Evolutionary conservation across 2,329 filamentous ascomycete species (phyloP).

Genomic region (Neopestalotiopsis sp.): DNA sequence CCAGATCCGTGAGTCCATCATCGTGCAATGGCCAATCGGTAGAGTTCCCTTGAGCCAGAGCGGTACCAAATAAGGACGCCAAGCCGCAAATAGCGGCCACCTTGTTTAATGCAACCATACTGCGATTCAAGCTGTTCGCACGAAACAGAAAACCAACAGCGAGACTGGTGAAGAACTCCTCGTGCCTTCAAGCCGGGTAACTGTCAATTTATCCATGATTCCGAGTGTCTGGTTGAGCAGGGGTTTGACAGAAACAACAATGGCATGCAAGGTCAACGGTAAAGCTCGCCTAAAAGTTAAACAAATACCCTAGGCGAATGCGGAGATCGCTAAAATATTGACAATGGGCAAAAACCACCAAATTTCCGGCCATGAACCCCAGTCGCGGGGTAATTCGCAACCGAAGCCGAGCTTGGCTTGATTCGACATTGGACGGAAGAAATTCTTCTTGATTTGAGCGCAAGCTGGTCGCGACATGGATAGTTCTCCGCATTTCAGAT

Average conservation of each 20-base stretch:
- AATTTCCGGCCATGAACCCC: constrained; percentile 13
- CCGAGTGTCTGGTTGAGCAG: background rate
- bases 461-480: background rate
- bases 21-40: constrained; percentile 36
- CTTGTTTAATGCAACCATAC: constrained; percentile 14
- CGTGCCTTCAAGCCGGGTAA: background rate
- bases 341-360: constrained; percentile 5
- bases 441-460: constrained; percentile 2
- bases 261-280: constrained; percentile 9
- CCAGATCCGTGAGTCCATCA: constrained; percentile 38
- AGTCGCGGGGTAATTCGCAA: constrained; percentile 26
- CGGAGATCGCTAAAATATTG: constrained; percentile 18
- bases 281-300: background rate
- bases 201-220: constrained; percentile 7
- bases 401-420: constrained; percentile 19
- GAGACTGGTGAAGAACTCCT: background rate
- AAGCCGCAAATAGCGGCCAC: constrained; percentile 19
- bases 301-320: constrained; percentile 1
- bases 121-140: background rate
- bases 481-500: constrained; percentile 11
- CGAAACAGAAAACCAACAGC: background rate
- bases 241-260: background rate
- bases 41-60: constrained; percentile 22
- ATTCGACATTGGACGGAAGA: background rate
- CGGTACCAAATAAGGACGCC: constrained; percentile 18